Conservation (phyloP, 495 filamentous ascomycete genomes). For the Aspergillus campestris region DNA sequence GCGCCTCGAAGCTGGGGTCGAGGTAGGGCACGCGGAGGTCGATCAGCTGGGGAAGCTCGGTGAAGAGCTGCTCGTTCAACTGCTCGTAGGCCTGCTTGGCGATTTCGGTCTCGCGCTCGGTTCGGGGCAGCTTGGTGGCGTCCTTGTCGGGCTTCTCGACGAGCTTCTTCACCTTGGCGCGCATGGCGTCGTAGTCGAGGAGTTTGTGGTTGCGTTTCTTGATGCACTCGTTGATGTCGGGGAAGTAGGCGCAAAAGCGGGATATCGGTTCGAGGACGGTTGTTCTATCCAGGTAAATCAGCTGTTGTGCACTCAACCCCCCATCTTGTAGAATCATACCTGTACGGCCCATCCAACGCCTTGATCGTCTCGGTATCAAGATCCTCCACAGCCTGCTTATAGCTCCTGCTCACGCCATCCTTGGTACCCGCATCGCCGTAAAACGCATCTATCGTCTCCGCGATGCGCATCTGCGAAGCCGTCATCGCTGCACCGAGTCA, state of each 20-base stretch:
- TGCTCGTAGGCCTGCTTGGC: constrained; percentile 89
- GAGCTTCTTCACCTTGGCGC: constrained; percentile 91
- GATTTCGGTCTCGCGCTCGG: constrained; percentile 90
- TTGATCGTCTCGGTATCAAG: constrained; percentile 98
- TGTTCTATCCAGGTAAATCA: constrained; percentile 44
- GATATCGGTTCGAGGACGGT: constrained; percentile 93
- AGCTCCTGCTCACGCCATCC: constrained; percentile 89
- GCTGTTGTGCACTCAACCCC: neutral
- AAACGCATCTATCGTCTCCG: constrained; percentile 98
- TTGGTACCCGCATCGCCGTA: constrained; percentile 93
- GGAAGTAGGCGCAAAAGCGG: constrained; percentile 96
- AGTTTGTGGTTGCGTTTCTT: constrained; percentile 98
- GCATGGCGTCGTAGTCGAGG: constrained; percentile 92
- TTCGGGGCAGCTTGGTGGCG: constrained; percentile 82
- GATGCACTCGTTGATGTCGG: constrained; percentile 98
- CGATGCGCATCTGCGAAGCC: constrained; percentile 97
- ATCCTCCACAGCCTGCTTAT: constrained; percentile 97
- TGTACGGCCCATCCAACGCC: constrained; percentile 92
- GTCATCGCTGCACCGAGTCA: constrained; percentile 71
- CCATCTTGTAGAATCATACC: constrained; percentile 35
- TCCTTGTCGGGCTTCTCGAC: constrained; percentile 99
- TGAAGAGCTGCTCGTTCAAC: constrained; percentile 89
- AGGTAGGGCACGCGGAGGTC: constrained; percentile 94
- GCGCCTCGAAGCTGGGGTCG: constrained; percentile 90
- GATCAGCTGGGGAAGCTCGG: constrained; percentile 93